Conservation (phyloP, 805 yeast genomes). For the Ogataea kodamae region DNA sequence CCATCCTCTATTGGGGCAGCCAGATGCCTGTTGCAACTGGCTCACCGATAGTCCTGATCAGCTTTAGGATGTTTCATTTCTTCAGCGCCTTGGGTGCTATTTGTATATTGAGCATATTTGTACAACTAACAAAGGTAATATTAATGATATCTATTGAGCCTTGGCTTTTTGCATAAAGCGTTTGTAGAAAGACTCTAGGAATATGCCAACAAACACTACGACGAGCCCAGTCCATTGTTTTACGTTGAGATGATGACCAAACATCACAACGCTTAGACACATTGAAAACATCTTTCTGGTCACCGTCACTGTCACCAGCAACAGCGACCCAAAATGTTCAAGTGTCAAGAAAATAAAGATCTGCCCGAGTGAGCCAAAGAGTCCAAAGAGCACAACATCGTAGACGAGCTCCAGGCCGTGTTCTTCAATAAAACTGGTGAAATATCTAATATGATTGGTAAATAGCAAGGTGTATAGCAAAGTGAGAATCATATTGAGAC, state of each 20-base stretch:
- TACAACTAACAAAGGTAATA: constrained; percentile 6
- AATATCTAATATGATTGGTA: constrained; percentile 48
- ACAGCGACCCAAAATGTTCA: constrained; percentile 79
- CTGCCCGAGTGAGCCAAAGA: constrained; percentile 89
- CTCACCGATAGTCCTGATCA: constrained; percentile 30
- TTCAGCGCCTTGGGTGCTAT: not conserved
- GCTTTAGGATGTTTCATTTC: constrained; percentile 6
- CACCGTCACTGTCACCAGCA: constrained; percentile 88
- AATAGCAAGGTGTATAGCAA: constrained; percentile 43
- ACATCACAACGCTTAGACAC: constrained; percentile 81
- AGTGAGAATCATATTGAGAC: constrained; percentile 45
- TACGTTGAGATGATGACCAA: constrained; percentile 66
- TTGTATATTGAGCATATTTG: constrained; percentile 10
- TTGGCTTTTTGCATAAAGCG: constrained; percentile 11
- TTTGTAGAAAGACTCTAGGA: constrained; percentile 66
- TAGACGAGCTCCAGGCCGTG: constrained; percentile 51
- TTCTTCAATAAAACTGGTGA: constrained; percentile 43
- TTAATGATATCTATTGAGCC: constrained; percentile 3
- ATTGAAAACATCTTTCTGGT: constrained; percentile 95
- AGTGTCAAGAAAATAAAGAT: constrained; percentile 86
- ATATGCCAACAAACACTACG: constrained; percentile 82
- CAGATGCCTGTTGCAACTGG: constrained; percentile 39
- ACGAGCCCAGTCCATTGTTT: constrained; percentile 78
- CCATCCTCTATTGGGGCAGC: constrained; percentile 50
- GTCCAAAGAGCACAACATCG: constrained; percentile 64